phyloP scores from a whole-genome alignment of 2,329 filamentous ascomycete genomes.

The Monilinia fructigena region DNA sequence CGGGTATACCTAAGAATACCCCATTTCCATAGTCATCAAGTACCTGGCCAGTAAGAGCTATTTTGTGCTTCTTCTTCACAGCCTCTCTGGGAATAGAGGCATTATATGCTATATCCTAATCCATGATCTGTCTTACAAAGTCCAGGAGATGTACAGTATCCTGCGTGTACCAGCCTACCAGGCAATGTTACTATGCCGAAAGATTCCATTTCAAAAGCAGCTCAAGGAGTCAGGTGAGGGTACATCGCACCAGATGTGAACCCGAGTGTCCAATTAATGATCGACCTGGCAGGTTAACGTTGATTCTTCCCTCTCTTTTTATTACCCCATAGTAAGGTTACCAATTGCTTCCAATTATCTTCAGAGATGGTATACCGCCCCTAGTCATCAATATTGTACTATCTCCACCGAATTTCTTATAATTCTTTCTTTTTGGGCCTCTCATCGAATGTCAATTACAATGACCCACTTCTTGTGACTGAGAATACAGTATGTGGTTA shows the following conservation, averaged over 20 bases:
- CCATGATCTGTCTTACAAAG: slow-evolving; percentile 18
- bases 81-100: slow-evolving; percentile 23
- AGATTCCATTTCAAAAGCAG: slow-evolving; percentile 4
- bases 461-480: slow-evolving; percentile 21
- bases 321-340: slow-evolving; percentile 19
- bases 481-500: slow-evolving; percentile 21
- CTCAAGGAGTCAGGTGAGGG: slow-evolving; percentile 15
- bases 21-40: neutral
- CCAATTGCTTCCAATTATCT: slow-evolving; percentile 17
- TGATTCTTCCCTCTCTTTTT: slow-evolving; percentile 15
- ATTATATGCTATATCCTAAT: slow-evolving; percentile 7
- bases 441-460: slow-evolving; percentile 1
- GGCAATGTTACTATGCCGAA: slow-evolving; percentile 12
- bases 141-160: slow-evolving; percentile 11
- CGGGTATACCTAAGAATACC: slow-evolving; percentile 8
- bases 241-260: slow-evolving; percentile 16
- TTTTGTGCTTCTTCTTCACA: slow-evolving; percentile 8
- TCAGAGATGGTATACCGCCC: slow-evolving; percentile 6
- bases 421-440: slow-evolving; percentile 1
- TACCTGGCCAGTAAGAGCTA: neutral
- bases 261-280: slow-evolving; percentile 20
- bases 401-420: slow-evolving; percentile 4
- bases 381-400: slow-evolving; percentile 8
- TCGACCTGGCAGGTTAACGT: slow-evolving; percentile 18
- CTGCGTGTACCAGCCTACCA: slow-evolving; percentile 12